Conservation (phyloP, 805 yeast genomes). For the Myxozyma vanderwaltii region DNA sequence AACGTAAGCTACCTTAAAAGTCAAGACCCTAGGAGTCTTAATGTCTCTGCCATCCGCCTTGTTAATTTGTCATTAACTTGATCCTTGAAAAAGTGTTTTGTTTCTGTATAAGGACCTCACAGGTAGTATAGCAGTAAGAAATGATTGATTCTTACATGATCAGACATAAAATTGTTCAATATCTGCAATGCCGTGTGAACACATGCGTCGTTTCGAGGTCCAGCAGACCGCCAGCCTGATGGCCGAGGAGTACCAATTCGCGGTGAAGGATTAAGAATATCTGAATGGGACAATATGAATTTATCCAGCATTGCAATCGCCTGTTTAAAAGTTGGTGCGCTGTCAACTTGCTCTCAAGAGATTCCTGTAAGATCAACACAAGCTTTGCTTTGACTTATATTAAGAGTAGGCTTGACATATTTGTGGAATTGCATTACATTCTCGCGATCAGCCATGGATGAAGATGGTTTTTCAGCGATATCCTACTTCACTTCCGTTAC, state of each 20-base stretch:
- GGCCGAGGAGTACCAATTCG: conserved; percentile 3
- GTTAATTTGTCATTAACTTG: neutral
- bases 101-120: conserved; percentile 27
- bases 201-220: conserved; percentile 16
- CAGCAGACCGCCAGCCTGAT: conserved; percentile 6
- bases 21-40: conserved; percentile 10
- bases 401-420: conserved; percentile 24
- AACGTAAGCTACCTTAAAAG: conserved; percentile 13
- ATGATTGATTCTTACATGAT: conserved; percentile 25
- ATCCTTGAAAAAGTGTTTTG: conserved; percentile 15
- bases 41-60: conserved; percentile 23
- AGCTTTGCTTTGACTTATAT: neutral
- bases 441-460: no score
- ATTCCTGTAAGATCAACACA: conserved; percentile 32
- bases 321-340: conserved; percentile 26
- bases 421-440: conserved; percentile 33
- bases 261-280: conserved; percentile 12
- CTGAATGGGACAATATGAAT: conserved; percentile 22
- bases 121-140: conserved; percentile 22
- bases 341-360: conserved; percentile 11
- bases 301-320: conserved; percentile 18
- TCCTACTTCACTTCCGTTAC: no score
- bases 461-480: no score
- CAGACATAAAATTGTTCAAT: conserved; percentile 30
- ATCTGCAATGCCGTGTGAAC: conserved; percentile 32